Base-by-base conservation (phyloP, 208 protist genomes). In the Acanthamoeba sp. region DNA sequence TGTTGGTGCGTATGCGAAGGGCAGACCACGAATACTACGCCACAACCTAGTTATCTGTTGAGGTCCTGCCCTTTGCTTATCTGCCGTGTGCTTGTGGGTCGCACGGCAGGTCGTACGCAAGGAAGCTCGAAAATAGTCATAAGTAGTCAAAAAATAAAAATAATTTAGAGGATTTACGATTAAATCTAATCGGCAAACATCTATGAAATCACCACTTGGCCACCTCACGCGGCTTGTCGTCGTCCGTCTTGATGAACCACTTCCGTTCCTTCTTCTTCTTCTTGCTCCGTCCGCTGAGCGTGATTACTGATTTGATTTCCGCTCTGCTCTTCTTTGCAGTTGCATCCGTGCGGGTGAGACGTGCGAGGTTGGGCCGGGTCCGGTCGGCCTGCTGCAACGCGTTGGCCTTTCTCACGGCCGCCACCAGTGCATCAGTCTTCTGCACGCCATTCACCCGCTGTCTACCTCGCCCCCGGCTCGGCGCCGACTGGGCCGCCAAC, bases 211-310 rank as follows among this genome's bases (percentile, higher is more conserved):
- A 52, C 48, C 48, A 76, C 34, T 76, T 76, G 4, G 32, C 12
- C 66, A 76, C 66, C 38, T 85, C 48, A 22, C 32, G 18, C 20
- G 10, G 38, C 76, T 85, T 22, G 24, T 38, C 55, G n/a, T 9
- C 10, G 5, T 85, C 48, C 76, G 50, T 85, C 27, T 36, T 7
- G 16, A 59, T 85, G 6, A 29, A 22, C 76, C 48, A 59, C 76
- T 85, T 85, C 0, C 2, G 20, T 2, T 85, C 76, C 76, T 85
- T 85, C 40, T 55, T 85, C 76, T 32, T 85, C 76, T 52, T 85
- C 36, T 50, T 55, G 2, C 5, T 1, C 14, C 48, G 38, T 34
- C 66, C 66, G 32, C 29, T 76, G 12, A 40, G 66, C 32, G 24
- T 27, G 57, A 64, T 16, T 2, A 64, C 24, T 24, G 57, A 64